Evolutionary conservation across 169 alveolate genomes (phyloP).

Genomic region (Nephromyces sp.): DNA sequence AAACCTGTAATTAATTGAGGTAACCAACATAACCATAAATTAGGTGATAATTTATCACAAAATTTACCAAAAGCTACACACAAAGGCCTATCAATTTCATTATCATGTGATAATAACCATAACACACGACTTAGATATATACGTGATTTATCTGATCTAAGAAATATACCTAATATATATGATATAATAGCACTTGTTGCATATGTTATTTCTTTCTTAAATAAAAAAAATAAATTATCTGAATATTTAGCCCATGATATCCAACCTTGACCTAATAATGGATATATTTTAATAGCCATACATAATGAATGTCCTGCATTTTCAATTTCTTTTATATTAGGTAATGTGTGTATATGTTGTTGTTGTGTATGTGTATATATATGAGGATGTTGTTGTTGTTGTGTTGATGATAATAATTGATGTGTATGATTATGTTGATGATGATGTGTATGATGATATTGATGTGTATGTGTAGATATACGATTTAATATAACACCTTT

Average conservation of each 20-base stretch:
- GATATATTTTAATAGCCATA: slow-evolving; percentile 35
- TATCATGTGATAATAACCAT: slow-evolving; percentile 45
- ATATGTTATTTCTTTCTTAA: not conserved
- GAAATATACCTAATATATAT: slow-evolving; percentile 18
- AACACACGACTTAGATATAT: slow-evolving; percentile 39
- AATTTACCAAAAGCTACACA: not conserved
- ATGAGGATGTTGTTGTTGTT: no score
- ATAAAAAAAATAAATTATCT: slow-evolving; percentile 27
- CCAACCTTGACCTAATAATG: slow-evolving; percentile 47
- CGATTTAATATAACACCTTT: no score
- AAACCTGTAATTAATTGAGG: slow-evolving; percentile 47
- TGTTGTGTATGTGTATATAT: no score
- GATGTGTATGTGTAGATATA: no score
- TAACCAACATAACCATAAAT: slow-evolving; percentile 42
- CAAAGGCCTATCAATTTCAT: slow-evolving; percentile 1
- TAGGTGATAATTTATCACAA: not conserved
- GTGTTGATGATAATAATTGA: no score
- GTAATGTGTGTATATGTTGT: no score
- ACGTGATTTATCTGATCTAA: slow-evolving; percentile 41
- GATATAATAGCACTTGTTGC: slow-evolving; percentile 33
- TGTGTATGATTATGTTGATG: no score
- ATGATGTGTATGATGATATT: no score
- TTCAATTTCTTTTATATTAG: slow-evolving; percentile 17
- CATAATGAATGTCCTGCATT: slow-evolving; percentile 15
- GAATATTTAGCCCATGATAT: slow-evolving; percentile 43